Base-by-base conservation (phyloP, 2,329 filamentous ascomycete species). In the Trichoderma polysporum region DNA sequence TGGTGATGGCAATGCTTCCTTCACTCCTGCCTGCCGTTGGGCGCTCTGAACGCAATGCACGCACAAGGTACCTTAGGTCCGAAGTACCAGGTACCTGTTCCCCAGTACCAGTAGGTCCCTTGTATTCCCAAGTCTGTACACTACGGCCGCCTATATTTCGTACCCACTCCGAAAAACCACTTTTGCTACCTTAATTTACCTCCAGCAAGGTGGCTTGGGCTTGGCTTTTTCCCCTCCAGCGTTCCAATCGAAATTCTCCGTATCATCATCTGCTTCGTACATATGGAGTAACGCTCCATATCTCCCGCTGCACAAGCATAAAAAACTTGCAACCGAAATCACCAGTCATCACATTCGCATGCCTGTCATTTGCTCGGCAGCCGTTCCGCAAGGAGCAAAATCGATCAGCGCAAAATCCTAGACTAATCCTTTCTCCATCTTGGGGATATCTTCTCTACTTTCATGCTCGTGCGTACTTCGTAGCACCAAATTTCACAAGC, bases 231-330 rank as follows among this genome's bases (percentile, higher is more conserved):
- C 19, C 39, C 61, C 52, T 49, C 50, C 39, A 41, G 41, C 59
- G 47, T 41, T 53, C 50, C 61, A 54, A 56, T 64, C 35, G 49
- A 66, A 66, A 66, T 66, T 66, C 62, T 66, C 62, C 62, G 62
- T 66, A 50, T 27, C 22, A 27, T 31, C 35, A 31, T 39, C 35
- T 31, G n/a, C 35, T 22, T 47, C 53, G 33, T 22, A 15, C n/a
- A 54, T 54, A 31, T 47, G 27, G 50, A 47, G 50, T 27, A 56
- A 22, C 25, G 29, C 50, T 22, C 61, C 50, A 45, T 45, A 35
- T 63, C 37, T 31, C 60, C 49, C 25, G 60, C 49, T 45, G 49
- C 60, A 63, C 49, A 19, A 45, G 35, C 35, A 17, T 22, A 49
- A 41, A 15, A n/a, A 45, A 63, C 41, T 22, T 31, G 37, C 61